Evolutionary conservation across 148 eudicot genomes (phyloP).

Genomic region (Vaccinium darrowii): DNA sequence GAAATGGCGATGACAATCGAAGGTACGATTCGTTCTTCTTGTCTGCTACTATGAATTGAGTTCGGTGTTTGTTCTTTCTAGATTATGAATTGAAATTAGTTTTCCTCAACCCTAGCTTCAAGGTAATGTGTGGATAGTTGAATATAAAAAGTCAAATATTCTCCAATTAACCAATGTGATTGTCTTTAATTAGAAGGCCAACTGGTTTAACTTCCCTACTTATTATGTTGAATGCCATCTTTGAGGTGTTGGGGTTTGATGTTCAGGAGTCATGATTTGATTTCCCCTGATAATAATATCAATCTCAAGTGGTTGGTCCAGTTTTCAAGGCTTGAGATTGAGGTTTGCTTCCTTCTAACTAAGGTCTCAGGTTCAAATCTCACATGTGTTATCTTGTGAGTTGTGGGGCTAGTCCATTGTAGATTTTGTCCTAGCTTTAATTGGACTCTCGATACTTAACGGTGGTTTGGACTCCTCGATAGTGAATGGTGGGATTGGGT

Average conservation of each 20-base stretch:
- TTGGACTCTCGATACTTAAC: neutral
- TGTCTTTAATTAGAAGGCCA: too few species aligned
- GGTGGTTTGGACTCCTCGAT: too few species aligned
- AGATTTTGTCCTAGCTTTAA: neutral
- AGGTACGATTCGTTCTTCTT: slow-evolving; percentile 33
- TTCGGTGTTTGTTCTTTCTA: neutral
- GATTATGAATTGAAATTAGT: neutral
- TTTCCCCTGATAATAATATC: neutral
- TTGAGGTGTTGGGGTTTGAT: neutral
- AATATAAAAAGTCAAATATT: neutral
- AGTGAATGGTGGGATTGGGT: neutral
- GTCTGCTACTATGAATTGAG: neutral
- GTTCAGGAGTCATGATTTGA: neutral
- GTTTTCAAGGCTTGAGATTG: neutral
- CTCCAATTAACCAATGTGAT: neutral
- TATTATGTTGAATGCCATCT: neutral
- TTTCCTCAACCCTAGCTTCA: neutral
- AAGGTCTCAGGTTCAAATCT: too few species aligned
- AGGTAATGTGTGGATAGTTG: neutral
- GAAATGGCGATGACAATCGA: slow-evolving; percentile 65
- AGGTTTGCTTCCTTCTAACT: too few species aligned
- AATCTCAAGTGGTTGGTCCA: neutral
- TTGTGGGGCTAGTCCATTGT: too few species aligned
- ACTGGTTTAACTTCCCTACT: neutral
- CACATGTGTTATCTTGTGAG: too few species aligned